Evolutionary conservation across 139 green algal genomes (phyloP), one percentile per base, ranked within the genome.

Genomic region (Tetradesmus lagerheimii): DNA sequence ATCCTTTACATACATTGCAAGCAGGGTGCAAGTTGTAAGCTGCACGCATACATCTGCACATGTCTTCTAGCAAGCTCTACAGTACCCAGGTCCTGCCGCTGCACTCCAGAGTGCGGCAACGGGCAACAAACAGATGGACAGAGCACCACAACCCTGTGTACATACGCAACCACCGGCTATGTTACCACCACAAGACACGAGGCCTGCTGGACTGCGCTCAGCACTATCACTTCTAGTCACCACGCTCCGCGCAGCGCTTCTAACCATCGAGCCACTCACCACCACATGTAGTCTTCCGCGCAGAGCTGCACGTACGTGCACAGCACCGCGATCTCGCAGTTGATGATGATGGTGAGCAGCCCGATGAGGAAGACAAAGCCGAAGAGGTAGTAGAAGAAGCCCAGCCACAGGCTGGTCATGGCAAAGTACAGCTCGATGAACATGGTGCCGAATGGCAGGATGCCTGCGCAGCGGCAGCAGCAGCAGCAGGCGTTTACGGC

Each of bases 361-460:
- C 95, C 95, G 76, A 99, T 97, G 39, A 99, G 88, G 89, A 98
- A 96, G 75, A 98, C 94, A 90, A 98, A 98, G 75, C 95, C 95
- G 86, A 99, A 98, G 77, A 97, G 96, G 95, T 99, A 99, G 95
- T 99, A 99, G 79, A 98, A 99, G 94, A 97, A 98, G 47, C 97
- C 97, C 90, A 98, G 95, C 97, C 97, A 99, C 92, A 99, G 93
- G 74, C 92, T 96, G 34, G 95, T 98, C 96, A 99, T 98, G 82
- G 97, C 96, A 90, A 99, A 99, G 95, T 98, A 99, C 34, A 99
- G 95, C 95, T 99, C 97, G 53, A 99, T 97, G 94, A 99, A 99
- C 89, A 99, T 95, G 75, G 97, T 98, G 89, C 97, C 97, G 88
- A 99, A 99, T 18, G 97, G 97, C 89, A 99, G 95, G 88, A 99